Percentiles rank a stretch among this genome's conserved stretches.
Evolutionary conservation across 23 red algal species (phyloP).

Genomic region (Gracilaria gracilis): DNA sequence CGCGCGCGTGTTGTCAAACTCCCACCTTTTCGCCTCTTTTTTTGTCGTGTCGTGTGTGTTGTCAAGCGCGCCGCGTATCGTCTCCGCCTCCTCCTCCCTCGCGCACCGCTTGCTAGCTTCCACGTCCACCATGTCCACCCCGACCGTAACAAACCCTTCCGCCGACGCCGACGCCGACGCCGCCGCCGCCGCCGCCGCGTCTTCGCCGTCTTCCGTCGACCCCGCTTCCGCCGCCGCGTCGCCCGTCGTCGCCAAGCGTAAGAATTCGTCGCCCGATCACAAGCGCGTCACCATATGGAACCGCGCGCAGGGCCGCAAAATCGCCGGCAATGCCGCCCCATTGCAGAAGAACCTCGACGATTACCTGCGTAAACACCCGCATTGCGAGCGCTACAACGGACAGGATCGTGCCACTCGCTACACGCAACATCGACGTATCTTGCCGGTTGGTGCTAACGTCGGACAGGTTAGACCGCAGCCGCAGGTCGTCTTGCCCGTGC

Average conservation of each 20-base stretch:
- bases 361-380: constrained; percentile 81
- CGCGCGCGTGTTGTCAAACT: no score
- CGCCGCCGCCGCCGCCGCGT: neutral
- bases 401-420: constrained; percentile 75
- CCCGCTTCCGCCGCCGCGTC: neutral
- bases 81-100: constrained; percentile 4
- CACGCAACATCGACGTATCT: constrained; percentile 60
- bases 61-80: neutral
- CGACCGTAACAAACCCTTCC: neutral
- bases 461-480: neutral
- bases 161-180: neutral
- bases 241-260: neutral
- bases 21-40: no score
- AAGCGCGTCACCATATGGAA: constrained; percentile 95
- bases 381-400: constrained; percentile 88
- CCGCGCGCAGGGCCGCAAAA: constrained; percentile 86
- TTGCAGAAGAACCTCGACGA: constrained; percentile 77
- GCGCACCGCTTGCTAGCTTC: neutral
- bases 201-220: neutral
- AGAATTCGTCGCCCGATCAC: constrained; percentile 36
- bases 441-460: constrained; percentile 55
- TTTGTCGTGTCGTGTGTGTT: neutral
- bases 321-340: constrained; percentile 91
- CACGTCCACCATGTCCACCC: neutral
- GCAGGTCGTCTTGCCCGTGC: neutral